These are phyloP conservation scores for Eutypa lata DNA, from an alignment of 2,329 filamentous ascomycete species.

Conservation along the genomic window DNA sequence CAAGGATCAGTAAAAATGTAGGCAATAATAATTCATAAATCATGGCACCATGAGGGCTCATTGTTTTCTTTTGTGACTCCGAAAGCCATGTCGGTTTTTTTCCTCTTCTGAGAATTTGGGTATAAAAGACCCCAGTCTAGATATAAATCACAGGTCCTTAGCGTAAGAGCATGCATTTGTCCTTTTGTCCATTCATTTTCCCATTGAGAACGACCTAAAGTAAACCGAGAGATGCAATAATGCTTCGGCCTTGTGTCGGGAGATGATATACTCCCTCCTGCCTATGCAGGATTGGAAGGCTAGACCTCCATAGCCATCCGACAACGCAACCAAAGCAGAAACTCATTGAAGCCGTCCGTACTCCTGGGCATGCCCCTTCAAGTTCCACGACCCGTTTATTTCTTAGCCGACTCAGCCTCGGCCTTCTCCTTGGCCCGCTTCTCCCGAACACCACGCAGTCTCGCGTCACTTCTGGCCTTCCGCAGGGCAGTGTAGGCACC, in stretches of 20 bases:
- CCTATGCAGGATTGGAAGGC: conserved; percentile 22
- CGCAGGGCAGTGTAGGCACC: conserved; percentile 86
- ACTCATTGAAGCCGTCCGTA: conserved; percentile 33
- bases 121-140: background rate
- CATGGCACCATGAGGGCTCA: conserved; percentile 4
- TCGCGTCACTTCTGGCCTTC: conserved; percentile 77
- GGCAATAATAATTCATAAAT: background rate
- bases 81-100: no score
- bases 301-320: conserved; percentile 27
- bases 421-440: conserved; percentile 90
- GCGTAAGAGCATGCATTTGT: conserved; percentile 1
- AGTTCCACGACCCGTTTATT: conserved; percentile 55
- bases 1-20: background rate
- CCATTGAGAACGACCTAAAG: conserved; percentile 30
- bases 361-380: conserved; percentile 29
- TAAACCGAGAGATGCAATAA: conserved; percentile 31
- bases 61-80: background rate
- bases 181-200: conserved; percentile 29
- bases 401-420: conserved; percentile 81
- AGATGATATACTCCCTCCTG: conserved; percentile 17
- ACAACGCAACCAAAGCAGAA: conserved; percentile 32
- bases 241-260: conserved; percentile 21
- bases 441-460: conserved; percentile 79
- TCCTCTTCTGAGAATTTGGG: no score
- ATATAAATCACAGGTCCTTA: background rate